phyloP scores from a whole-genome alignment of 345 rosid species.

The Garcia nutans region DNA sequence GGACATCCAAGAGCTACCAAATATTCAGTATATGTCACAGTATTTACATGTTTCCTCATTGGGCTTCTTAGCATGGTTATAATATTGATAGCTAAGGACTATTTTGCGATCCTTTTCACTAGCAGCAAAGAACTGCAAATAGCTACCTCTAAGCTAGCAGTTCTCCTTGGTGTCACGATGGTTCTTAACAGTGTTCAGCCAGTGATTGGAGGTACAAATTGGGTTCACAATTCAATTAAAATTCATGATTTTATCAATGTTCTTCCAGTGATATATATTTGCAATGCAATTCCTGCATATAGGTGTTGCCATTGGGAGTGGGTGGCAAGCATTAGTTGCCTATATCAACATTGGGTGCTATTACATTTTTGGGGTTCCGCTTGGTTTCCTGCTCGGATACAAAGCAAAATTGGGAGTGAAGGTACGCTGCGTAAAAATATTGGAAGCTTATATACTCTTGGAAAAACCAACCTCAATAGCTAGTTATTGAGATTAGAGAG shows the following conservation, averaged over 20 bases:
- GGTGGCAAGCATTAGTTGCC: constrained; percentile 88
- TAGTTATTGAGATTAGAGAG: too few relatives aligned
- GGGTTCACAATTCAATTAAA: background rate
- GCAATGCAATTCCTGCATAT: background rate
- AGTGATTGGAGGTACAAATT: constrained; percentile 62
- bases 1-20: constrained; percentile 76
- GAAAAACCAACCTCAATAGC: too few relatives aligned
- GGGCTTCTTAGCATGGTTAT: constrained; percentile 64
- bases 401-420: constrained; percentile 51
- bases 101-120: constrained; percentile 63
- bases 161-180: constrained; percentile 73
- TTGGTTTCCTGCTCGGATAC: constrained; percentile 76
- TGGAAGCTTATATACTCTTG: too few relatives aligned
- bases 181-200: constrained; percentile 86
- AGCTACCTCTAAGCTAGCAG: constrained; percentile 59
- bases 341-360: constrained; percentile 71
- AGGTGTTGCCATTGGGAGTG: constrained; percentile 91
- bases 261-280: background rate
- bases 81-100: constrained; percentile 47
- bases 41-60: constrained; percentile 52
- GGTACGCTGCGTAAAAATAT: constrained; percentile 50
- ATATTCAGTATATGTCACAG: constrained; percentile 58
- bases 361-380: constrained; percentile 71
- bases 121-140: constrained; percentile 46
- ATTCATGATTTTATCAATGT: too few relatives aligned